Conservation (phyloP, 768 basidiomycete species). For the Rhizopogon sp. region DNA sequence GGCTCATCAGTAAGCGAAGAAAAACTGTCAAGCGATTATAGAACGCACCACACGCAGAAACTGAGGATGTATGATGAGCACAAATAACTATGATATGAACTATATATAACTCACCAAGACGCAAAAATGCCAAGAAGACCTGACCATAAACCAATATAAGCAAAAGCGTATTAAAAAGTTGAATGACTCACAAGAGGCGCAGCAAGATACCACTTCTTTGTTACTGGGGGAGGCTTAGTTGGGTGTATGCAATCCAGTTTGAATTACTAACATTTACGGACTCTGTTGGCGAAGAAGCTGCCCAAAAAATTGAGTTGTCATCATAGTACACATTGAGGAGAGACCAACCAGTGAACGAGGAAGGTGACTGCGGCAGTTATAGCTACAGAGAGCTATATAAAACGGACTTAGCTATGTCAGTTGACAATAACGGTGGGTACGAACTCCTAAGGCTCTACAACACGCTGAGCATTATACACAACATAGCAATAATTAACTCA, state of each 20-base stretch:
- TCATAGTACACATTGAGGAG: not conserved
- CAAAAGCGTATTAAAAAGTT: not conserved
- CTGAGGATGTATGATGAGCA: conserved; percentile 6
- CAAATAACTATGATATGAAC: not conserved
- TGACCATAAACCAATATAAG: not conserved
- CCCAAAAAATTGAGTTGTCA: not conserved
- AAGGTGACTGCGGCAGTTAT: conserved; percentile 26
- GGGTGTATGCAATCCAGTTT: not conserved
- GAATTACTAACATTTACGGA: conserved; percentile 24
- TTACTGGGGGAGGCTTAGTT: conserved; percentile 17
- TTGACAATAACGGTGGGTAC: not conserved
- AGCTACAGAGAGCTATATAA: conserved; percentile 24
- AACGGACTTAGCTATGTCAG: not conserved
- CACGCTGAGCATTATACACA: not conserved
- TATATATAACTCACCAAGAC: conserved; percentile 20
- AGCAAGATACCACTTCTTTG: conserved; percentile 27
- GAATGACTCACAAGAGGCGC: conserved; percentile 20
- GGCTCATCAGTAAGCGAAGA: not conserved
- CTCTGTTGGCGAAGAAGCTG: conserved; percentile 30
- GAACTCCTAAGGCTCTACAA: conserved; percentile 23
- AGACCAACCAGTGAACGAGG: conserved; percentile 27
- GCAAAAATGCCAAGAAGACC: conserved; percentile 28
- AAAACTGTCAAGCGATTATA: not conserved
- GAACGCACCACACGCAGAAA: conserved; percentile 25
- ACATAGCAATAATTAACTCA: conserved; percentile 1